Evolutionary conservation across 192 early-diverging fungal species (phyloP), one percentile per base, ranked within the genome.

Genomic region (Linnemannia schmuckeri): DNA sequence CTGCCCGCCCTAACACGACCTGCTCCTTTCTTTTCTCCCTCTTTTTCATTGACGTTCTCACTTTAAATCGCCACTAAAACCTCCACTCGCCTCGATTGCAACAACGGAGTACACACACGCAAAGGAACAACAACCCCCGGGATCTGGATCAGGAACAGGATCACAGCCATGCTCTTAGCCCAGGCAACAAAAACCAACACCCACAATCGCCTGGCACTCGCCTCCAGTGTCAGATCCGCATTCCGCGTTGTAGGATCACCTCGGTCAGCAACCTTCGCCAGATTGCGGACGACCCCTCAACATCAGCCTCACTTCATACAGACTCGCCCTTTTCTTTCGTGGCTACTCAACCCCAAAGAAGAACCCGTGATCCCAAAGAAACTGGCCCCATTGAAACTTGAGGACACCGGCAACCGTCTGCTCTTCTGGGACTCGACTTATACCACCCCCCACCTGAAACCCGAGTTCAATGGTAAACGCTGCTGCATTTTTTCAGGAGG

Each of bases 391-490:
- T 49, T 87, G 13, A 78, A 78, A 35, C 49, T 87, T 17, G 75
- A 81, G 0, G 79, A 87, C 20, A 20, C 79, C 12, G 85, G 79
- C 41, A 63, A 66, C 20, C 70, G 80, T 15, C 27, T 87, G 2
- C 55, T 87, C 46, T 87, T 81, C 66, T 87, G 85, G 85, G 85
- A 87, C 72, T 87, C 85, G 27, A 87, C 85, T 18, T 63, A 81
- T 49, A 81, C 72, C 38, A 81, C 80, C 5, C 85, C 85, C 0
- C 70, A 78, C 41, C 22, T 87, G 22, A 87, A 87, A 35, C 85
- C 79, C 40, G 85, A 87, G 68, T 87, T 87, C 73, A 81, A 81
- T 81, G 85, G 85, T 87, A 74, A 46, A n/a, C 38, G 24, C 20
- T 10, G 18, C 13, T 33, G n/a, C 27, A 12, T 27, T 12, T 9